Base-by-base conservation (phyloP, 768 basidiomycete species). In the Xerocomellus amylosporus region DNA sequence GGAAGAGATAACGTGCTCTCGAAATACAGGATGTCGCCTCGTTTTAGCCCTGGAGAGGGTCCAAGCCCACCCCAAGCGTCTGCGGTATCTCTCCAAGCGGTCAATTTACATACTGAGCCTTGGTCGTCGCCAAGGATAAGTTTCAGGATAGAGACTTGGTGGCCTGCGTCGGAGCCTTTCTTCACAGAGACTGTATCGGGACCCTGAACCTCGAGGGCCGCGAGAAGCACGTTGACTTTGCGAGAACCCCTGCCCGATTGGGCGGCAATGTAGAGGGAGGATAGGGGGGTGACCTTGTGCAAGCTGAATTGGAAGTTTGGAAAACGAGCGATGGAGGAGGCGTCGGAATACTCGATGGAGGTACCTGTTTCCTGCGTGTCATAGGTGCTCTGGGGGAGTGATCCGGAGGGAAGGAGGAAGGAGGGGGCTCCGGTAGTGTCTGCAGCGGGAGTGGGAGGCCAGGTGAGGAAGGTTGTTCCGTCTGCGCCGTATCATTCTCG, bases 51-150 rank as follows among this genome's bases (percentile, higher is more conserved):
- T 12, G 73, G 66, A 4, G 68, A 69, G 8, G 74, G 69, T 10
- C 74, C 73, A 36, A 69, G 54, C 22, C 76, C 76, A 28, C 85
- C 87, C 90, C 89, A 91, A 0, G 70, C 68, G 41, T 90, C 86
- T 12, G 90, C 90, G 5, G 80, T 73, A 43, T 90, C 85, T 51
- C 89, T 74, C 90, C 90, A 93, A 13, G 85, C 89, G 5, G 86
- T 87, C 17, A 92, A 67, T 70, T 85, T 89, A 62, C 82, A 82
- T 8, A 91, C 77, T 1, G 71, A 76, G 1, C 86, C 85, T 28
- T 80, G 80, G 49, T 90, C 87, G 61, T 91, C 88, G 10, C 87
- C 86, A 24, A 92, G 68, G 44, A 92, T 81, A 63, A 90, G 73
- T 63, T 83, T 87, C 28, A 92, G 69, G 40, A 92, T 65, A 0